These are phyloP conservation scores for Backusella circina DNA, from an alignment of 192 early-diverging fungal species.

Conservation along the genomic window DNA sequence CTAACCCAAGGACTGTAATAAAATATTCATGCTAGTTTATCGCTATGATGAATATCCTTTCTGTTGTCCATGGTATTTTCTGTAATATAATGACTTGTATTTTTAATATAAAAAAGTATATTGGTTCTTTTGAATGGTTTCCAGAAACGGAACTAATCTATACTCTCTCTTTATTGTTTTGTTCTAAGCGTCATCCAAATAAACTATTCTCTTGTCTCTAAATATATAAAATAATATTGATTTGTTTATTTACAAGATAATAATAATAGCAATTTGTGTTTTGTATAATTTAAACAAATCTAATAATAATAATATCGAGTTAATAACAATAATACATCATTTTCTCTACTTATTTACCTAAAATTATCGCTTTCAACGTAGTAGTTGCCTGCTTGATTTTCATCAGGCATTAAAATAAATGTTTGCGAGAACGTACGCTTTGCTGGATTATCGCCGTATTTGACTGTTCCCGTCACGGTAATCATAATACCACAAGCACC, in stretches of 20 bases:
- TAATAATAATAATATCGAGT: neutral
- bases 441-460: constrained; percentile 39
- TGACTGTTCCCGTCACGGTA: constrained; percentile 43
- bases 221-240: neutral
- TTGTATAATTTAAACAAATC: neutral
- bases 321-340: neutral
- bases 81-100: no score
- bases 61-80: no score
- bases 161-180: no score
- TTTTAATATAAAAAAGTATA: no score
- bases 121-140: no score
- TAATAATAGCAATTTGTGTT: neutral
- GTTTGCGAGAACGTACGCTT: constrained; percentile 41
- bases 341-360: constrained; percentile 35
- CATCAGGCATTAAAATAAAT: constrained; percentile 46
- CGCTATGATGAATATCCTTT: no score
- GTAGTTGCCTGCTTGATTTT: constrained; percentile 39
- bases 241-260: neutral
- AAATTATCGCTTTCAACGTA: constrained; percentile 50
- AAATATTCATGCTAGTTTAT: no score
- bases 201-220: neutral
- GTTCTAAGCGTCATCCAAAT: no score
- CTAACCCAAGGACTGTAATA: no score
- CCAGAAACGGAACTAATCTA: no score
- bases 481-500: constrained; percentile 41